phyloP scores from a whole-genome alignment of 2,329 filamentous ascomycete genomes.

The Talaromyces sp. region DNA sequence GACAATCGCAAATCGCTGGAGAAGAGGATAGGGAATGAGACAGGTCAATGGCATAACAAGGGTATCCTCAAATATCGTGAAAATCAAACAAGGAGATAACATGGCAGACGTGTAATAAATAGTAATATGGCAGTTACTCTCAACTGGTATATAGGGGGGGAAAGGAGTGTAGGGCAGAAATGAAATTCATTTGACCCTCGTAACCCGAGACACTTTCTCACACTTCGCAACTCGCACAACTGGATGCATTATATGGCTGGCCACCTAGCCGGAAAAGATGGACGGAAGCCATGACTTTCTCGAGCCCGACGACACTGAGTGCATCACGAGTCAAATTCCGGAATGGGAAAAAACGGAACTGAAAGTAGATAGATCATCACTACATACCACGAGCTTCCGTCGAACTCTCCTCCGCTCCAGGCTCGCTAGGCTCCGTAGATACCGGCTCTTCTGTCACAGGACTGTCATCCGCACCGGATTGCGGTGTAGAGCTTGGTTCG shows the following conservation, averaged over 20 bases:
- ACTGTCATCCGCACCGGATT: not conserved
- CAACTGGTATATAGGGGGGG: not conserved
- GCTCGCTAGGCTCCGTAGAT: slow-evolving; percentile 8
- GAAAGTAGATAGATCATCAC: not conserved
- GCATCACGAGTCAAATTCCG: not conserved
- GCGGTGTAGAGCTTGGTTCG: not conserved
- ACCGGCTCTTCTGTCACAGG: slow-evolving; percentile 8
- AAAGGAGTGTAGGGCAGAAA: not conserved
- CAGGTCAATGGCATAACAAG: not conserved
- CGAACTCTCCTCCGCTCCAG: slow-evolving; percentile 3
- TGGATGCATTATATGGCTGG: not conserved
- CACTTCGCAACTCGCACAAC: not conserved
- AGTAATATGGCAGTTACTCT: not conserved
- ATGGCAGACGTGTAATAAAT: not conserved
- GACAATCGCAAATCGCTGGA: not conserved
- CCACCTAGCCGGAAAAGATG: slow-evolving; percentile 7
- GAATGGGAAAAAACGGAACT: not conserved
- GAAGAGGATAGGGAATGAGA: not conserved
- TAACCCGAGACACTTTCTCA: not conserved
- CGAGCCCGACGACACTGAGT: slow-evolving; percentile 10
- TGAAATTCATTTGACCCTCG: not conserved
- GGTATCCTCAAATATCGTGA: slow-evolving; percentile 1
- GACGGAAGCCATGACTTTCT: slow-evolving; percentile 11
- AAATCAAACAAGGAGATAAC: not conserved
- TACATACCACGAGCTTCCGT: slow-evolving; percentile 11